Percentiles rank a stretch among this genome's conserved stretches.
Conservation (phyloP, 2,329 filamentous ascomycete genomes). For the Davidsoniella virescens region DNA sequence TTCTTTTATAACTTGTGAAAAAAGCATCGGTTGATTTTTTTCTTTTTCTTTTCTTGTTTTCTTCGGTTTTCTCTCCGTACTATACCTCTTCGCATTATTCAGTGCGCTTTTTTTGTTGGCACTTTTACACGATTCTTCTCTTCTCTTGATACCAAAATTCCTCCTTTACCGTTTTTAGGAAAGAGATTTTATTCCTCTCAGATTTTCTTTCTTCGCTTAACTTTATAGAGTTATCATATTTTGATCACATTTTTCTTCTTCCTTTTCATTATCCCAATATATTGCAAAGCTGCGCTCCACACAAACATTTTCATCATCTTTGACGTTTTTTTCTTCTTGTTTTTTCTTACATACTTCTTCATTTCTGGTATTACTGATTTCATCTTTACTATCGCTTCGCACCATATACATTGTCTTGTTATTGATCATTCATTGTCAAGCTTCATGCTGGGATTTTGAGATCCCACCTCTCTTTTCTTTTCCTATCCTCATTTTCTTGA, state of each 20-base stretch:
- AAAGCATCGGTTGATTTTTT: not conserved
- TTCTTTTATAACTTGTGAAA: not conserved
- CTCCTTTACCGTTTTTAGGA: not conserved
- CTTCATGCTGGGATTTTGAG: too few relatives aligned
- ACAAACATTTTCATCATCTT: too few relatives aligned
- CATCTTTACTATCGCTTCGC: too few relatives aligned
- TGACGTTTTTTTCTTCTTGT: too few relatives aligned
- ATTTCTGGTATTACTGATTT: too few relatives aligned
- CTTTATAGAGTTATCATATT: not conserved
- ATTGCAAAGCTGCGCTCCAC: too few relatives aligned
- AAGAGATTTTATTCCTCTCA: not conserved
- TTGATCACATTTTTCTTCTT: not conserved
- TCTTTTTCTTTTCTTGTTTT: not conserved
- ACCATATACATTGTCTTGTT: too few relatives aligned
- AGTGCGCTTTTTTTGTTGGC: not conserved
- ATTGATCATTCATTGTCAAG: too few relatives aligned
- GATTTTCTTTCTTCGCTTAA: not conserved
- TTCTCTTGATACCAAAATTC: not conserved
- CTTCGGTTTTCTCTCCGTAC: not conserved
- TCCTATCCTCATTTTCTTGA: too few relatives aligned
- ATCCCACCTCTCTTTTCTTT: too few relatives aligned
- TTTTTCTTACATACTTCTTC: too few relatives aligned
- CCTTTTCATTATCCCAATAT: not conserved
- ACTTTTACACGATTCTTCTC: not conserved
- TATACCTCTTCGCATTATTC: not conserved